Base-by-base conservation (phyloP, 176 grass and related monocot genomes). In the Raddia guianensis region DNA sequence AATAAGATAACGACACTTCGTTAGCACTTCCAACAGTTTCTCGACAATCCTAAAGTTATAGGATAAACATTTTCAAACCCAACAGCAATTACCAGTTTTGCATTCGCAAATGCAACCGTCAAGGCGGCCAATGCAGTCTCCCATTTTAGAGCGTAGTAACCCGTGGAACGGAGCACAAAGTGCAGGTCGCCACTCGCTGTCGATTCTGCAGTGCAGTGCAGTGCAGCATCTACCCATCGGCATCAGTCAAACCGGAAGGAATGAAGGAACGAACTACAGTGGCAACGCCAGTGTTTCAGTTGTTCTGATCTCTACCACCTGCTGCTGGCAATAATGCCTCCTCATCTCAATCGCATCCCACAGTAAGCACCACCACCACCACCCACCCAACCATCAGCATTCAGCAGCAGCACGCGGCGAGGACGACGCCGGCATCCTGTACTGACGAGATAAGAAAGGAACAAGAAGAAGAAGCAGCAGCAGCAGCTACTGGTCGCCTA, bases 281-380 rank as follows among this genome's bases (percentile, higher is more conserved):
- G 12, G 40, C 37, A 70, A 35, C 71, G 67, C 46, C 20, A 20
- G 12, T 65, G 65, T 34, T 72, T 49, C 7, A 14, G 5, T 78
- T 78, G 60, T 52, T 78, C 60, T 51, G 37, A 40, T 40, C 6
- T 16, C n/a, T 43, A n/a, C 40, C 19, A n/a, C 48, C 21, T 9
- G 40, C 0, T 78, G 70, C 53, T 49, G 13, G 4, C 64, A 89
- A 64, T 89, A 81, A 80, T 85, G 63, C 52, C 3, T 21, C 63
- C 56, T 70, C 73, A 82, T 46, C 60, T 6, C 53, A 83, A 83
- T 84, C 84, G 80, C 63, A 86, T 90, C 84, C 56, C 43, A 70
- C 75, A 76, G 80, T 83, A 61, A 60, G 54, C 5, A 49, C 12
- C 50, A 45, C 27, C 2, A 9, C 8, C 2, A 48, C 76, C 63